Evolutionary conservation across 1,284 basidiomycete genomes (phyloP), one percentile per base, ranked within the genome.

Genomic region (Grifola frondosa): DNA sequence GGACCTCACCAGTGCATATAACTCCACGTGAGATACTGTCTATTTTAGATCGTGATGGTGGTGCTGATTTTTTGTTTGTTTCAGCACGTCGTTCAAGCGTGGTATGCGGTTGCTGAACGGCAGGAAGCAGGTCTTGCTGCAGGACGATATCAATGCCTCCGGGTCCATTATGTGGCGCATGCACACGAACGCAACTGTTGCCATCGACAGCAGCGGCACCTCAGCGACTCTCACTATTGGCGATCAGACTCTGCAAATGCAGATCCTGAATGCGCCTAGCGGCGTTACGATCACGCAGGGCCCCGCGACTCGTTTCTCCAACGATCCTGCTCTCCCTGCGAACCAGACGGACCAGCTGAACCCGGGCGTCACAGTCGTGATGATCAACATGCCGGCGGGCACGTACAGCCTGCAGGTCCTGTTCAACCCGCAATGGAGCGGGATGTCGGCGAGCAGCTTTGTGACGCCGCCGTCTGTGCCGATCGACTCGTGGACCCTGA

Each of bases 51-150:
- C 45, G 13, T 35, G 24, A 49, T n/a, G 39, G 42, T 44, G 20
- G 22, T 40, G 22, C 41, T 54, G 54, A 46, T 41, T 41, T 40
- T n/a, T 21, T 40, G 19, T n/a, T 46, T 44, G 48, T n/a, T n/a
- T n/a, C 38, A 74, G 71, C 31, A 74, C 81, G 11, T 80, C 83
- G 10, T 81, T 91, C 59, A 80, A 83, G 61, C 93, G 97, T 45
- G 97, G 95, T 49, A 76, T 97, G 48, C 91, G 94, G 41, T 65
- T 88, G 54, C 63, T 99, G 52, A 99, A 99, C 68, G 77, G 74
- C 30, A 84, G 97, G 46, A 81, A 78, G 53, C 97, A 98, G 68
- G 81, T 98, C n/a, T 80, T 99, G 6, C 65, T 95, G 30, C 92
- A 92, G 65, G 91, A 94, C 66, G 92, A 96, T 59, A 82, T 95